These are phyloP conservation scores for Myochromella boudieri DNA, from an alignment of 768 basidiomycete species.

Conservation along the genomic window DNA sequence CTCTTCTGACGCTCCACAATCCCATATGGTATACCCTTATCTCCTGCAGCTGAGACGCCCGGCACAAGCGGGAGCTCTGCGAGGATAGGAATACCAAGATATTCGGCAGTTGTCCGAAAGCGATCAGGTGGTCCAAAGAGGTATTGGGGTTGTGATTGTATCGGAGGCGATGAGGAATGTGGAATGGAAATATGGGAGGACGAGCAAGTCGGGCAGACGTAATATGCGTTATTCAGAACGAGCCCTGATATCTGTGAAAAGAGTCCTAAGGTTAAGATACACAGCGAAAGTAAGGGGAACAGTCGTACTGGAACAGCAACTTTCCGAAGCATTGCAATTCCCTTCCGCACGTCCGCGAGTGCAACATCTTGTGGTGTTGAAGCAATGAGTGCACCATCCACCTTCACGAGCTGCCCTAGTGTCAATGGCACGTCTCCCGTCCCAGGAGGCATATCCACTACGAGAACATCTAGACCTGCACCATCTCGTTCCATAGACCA, in stretches of 20 bases:
- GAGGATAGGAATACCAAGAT: slow-evolving; percentile 62
- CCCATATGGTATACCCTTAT: slow-evolving; percentile 47
- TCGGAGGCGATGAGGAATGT: background rate
- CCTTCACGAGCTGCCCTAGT: slow-evolving; percentile 80
- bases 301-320: slow-evolving; percentile 77
- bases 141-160: slow-evolving; percentile 38
- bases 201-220: slow-evolving; percentile 70
- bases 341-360: slow-evolving; percentile 87
- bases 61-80: slow-evolving; percentile 82
- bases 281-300: background rate
- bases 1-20: slow-evolving; percentile 15
- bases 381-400: slow-evolving; percentile 89
- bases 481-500: slow-evolving; percentile 55
- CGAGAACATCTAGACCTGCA: slow-evolving; percentile 74
- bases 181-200: too few species aligned
- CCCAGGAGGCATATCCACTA: slow-evolving; percentile 96
- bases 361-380: slow-evolving; percentile 97
- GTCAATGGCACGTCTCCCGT: slow-evolving; percentile 96
- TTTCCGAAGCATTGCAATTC: slow-evolving; percentile 90
- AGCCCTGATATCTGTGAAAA: slow-evolving; percentile 74
- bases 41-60: slow-evolving; percentile 71
- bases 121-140: slow-evolving; percentile 69
- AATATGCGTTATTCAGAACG: slow-evolving; percentile 87
- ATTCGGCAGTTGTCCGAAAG: slow-evolving; percentile 59
- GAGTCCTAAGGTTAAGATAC: background rate